Evolutionary conservation across 2,329 filamentous ascomycete genomes (phyloP).

Genomic region (Penicillium sp.): DNA sequence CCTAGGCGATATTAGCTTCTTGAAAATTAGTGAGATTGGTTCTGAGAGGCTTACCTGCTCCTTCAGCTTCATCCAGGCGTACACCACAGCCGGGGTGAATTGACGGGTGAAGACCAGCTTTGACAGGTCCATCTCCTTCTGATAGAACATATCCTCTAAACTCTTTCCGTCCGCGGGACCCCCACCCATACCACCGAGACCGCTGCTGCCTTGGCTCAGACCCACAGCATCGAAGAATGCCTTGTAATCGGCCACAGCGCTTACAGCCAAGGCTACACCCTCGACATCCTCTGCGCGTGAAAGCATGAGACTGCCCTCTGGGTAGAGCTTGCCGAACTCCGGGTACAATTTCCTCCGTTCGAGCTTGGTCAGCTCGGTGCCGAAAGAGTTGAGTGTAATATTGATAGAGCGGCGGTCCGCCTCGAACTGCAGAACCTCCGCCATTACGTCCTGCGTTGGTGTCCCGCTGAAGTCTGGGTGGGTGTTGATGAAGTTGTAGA

Average conservation of each 20-base stretch:
- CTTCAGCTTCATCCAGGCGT: constrained; percentile 93
- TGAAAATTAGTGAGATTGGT: background rate
- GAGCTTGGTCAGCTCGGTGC: constrained; percentile 85
- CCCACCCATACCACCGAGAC: constrained; percentile 69
- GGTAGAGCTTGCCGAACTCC: constrained; percentile 79
- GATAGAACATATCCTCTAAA: constrained; percentile 94
- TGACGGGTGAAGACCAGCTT: constrained; percentile 92
- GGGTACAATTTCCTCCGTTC: constrained; percentile 96
- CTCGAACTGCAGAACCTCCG: constrained; percentile 90
- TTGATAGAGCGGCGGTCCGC: constrained; percentile 95
- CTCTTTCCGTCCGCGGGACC: constrained; percentile 69
- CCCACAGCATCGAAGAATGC: constrained; percentile 89
- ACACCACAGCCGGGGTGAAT: constrained; percentile 89
- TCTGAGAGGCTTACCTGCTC: constrained; percentile 65
- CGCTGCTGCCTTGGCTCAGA: constrained; percentile 62
- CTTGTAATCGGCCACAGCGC: constrained; percentile 89
- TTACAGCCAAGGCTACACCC: constrained; percentile 84
- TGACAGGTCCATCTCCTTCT: constrained; percentile 98
- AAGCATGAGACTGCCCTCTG: constrained; percentile 89
- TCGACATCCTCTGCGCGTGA: constrained; percentile 91
- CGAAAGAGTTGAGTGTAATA: constrained; percentile 97
- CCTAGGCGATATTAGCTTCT: constrained; percentile 47
- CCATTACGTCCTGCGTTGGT: constrained; percentile 89
- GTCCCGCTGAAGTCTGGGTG: constrained; percentile 78
- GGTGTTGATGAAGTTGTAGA: constrained; percentile 86